Evolutionary conservation across 495 filamentous ascomycete species (phyloP), one percentile per base, ranked within the genome.

Genomic region (Parmelia sp.): DNA sequence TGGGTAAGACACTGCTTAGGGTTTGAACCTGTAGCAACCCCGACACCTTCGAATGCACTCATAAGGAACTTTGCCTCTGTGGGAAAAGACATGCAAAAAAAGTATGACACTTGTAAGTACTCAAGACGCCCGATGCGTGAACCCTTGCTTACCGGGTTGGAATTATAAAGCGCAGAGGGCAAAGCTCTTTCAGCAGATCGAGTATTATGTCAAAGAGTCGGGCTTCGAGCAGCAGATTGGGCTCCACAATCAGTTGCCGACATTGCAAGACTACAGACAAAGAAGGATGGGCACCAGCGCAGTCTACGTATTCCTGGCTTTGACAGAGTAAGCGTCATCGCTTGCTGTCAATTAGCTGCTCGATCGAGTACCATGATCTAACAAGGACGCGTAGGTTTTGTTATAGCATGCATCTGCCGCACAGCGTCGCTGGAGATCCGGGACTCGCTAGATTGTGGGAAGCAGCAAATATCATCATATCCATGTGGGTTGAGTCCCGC

Each of bases 121-220:
- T 36, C 35, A 36, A 36, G 35, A 36, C 51, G 33, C 25, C 51
- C 25, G 25, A 56, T 56, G 25, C 51, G 33, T 56, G 25, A 33
- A 37, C 36, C 56, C 25, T 21, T 21, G 17, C 15, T n/a, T 37
- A 56, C 33, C 33, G n/a, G 51, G 33, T 33, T 56, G 25, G n/a
- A 33, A 56, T 25, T 19, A 25, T 14, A 56, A 14, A 56, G 51
- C 25, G 19, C 25, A 56, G 33, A 14, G 51, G 12, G 14, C 25
- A 29, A 12, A 56, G 5, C 25, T 56, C 25, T 33, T 56, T 33
- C 51, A 33, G 33, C 29, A 57, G 56, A 31, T 57, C 12, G 31
- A 33, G 56, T 57, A 35, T 35, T 57, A 35, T 35, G 36, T 57
- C 33, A 35, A 57, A 57, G 36, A 35, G 56, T 33, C 56, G 33